phyloP scores from a whole-genome alignment of 345 rosid species.

The Bruguiera sexangula region DNA sequence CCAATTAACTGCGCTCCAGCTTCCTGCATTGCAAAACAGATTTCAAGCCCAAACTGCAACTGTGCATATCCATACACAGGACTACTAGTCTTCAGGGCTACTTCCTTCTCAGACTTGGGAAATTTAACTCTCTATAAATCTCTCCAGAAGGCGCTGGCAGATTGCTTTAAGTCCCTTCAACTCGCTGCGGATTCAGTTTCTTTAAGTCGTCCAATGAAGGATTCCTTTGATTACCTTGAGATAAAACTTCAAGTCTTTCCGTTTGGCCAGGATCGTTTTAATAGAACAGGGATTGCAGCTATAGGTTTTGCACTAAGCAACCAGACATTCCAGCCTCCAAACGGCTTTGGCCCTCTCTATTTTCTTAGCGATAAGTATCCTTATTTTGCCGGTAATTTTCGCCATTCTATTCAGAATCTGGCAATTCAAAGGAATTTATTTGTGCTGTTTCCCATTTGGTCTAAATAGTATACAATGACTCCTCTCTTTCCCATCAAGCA shows the following conservation, averaged over 20 bases:
- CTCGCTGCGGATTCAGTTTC: constrained; percentile 64
- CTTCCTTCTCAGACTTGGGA: constrained; percentile 51
- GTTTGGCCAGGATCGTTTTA: constrained; percentile 40
- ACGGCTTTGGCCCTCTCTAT: constrained; percentile 52
- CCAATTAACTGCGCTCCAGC: constrained; percentile 17
- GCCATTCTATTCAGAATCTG: neutral
- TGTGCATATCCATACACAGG: constrained; percentile 11
- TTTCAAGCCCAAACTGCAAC: constrained; percentile 6
- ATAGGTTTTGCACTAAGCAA: constrained; percentile 58
- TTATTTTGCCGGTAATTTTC: constrained; percentile 47
- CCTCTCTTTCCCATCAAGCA: constrained; percentile 15
- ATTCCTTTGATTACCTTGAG: constrained; percentile 35
- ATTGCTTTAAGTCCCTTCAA: constrained; percentile 21
- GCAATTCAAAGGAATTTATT: neutral
- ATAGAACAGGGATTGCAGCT: constrained; percentile 31
- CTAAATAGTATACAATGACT: neutral
- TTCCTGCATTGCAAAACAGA: neutral
- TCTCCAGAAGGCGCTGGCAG: constrained; percentile 34
- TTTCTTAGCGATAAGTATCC: constrained; percentile 39
- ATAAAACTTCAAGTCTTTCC: constrained; percentile 59
- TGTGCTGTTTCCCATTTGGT: neutral
- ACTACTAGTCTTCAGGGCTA: neutral
- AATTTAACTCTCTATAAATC: constrained; percentile 29
- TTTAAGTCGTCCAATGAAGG: constrained; percentile 57
- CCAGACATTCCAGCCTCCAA: constrained; percentile 62